phyloP scores from a whole-genome alignment of 2,329 filamentous ascomycete species.

The Paracamarosporium sp. region DNA sequence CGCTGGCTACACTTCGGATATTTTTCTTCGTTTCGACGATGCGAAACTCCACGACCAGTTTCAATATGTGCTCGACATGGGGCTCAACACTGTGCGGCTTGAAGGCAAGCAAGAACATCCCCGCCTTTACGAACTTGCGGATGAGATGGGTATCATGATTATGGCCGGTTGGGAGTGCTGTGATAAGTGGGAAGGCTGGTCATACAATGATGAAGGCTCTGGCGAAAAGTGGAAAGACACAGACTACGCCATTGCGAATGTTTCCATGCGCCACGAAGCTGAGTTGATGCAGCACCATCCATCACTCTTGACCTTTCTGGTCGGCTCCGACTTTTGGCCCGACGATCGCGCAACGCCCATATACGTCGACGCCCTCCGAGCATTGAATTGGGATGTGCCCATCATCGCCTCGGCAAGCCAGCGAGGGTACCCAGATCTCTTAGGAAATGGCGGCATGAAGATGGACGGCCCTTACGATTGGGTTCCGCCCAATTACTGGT shows the following conservation, averaged over 20 bases:
- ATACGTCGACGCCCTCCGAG: constrained; percentile 59
- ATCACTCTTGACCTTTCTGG: constrained; percentile 63
- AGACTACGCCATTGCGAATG: constrained; percentile 63
- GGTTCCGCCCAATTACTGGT: constrained; percentile 72
- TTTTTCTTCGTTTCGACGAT: constrained; percentile 65
- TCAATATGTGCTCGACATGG: constrained; percentile 64
- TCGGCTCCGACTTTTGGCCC: constrained; percentile 71
- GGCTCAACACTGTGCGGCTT: constrained; percentile 68
- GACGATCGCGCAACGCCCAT: constrained; percentile 62
- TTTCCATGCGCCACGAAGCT: constrained; percentile 66
- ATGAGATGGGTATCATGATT: constrained; percentile 67
- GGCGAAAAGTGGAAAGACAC: constrained; percentile 57
- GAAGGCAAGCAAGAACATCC: constrained; percentile 71
- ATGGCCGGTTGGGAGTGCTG: constrained; percentile 72
- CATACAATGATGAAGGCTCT: constrained; percentile 62
- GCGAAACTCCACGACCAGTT: constrained; percentile 58
- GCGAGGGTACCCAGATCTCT: constrained; percentile 58
- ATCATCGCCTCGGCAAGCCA: constrained; percentile 65
- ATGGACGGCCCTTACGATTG: constrained; percentile 73
- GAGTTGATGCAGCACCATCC: constrained; percentile 67
- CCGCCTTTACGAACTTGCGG: constrained; percentile 65
- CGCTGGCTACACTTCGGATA: constrained; percentile 66
- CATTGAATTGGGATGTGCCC: constrained; percentile 63
- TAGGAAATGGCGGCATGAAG: constrained; percentile 67
- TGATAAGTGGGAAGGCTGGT: constrained; percentile 72